These are phyloP conservation scores for Pleurotus cornucopiae DNA, from an alignment of 768 basidiomycete species.

Conservation along the genomic window DNA sequence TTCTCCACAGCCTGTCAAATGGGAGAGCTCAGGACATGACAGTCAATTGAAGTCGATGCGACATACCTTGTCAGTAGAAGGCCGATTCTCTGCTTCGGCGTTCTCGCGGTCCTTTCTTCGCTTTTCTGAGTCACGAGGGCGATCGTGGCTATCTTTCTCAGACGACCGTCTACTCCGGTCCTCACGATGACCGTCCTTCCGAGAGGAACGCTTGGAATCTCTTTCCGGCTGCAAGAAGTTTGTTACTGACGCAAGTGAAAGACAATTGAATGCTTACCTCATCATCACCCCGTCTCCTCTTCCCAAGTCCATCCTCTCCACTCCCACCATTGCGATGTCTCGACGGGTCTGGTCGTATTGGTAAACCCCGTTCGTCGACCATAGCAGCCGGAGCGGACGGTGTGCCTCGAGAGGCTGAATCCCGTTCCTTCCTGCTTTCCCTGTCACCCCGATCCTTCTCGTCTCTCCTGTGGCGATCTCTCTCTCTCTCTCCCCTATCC, in stretches of 20 bases:
- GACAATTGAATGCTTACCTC: conserved; percentile 37
- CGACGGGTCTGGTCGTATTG: conserved; percentile 54
- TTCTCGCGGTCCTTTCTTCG: conserved; percentile 64
- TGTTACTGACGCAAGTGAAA: background rate
- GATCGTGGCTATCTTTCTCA: conserved; percentile 69
- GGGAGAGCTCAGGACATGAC: conserved; percentile 1
- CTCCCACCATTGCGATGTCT: conserved; percentile 47
- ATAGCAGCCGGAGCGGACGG: conserved; percentile 23
- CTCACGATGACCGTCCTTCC: conserved; percentile 75
- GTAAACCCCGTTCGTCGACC: conserved; percentile 52
- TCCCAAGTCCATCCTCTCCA: conserved; percentile 66
- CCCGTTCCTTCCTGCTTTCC: conserved; percentile 60
- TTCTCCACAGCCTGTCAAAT: conserved; percentile 47
- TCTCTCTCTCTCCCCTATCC: conserved; percentile 35
- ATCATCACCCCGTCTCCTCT: conserved; percentile 63
- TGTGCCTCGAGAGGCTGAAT: conserved; percentile 32
- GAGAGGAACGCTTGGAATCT: conserved; percentile 74
- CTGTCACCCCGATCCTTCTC: conserved; percentile 60
- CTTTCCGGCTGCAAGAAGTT: conserved; percentile 55
- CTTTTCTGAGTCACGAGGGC: conserved; percentile 62
- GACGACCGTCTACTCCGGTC: conserved; percentile 61
- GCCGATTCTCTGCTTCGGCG: conserved; percentile 44
- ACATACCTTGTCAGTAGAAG: conserved; percentile 61
- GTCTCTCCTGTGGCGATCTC: conserved; percentile 53
- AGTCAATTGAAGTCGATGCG: conserved; percentile 7